Conservation (phyloP, 2,329 filamentous ascomycete genomes). For the Fusarium graminum region DNA sequence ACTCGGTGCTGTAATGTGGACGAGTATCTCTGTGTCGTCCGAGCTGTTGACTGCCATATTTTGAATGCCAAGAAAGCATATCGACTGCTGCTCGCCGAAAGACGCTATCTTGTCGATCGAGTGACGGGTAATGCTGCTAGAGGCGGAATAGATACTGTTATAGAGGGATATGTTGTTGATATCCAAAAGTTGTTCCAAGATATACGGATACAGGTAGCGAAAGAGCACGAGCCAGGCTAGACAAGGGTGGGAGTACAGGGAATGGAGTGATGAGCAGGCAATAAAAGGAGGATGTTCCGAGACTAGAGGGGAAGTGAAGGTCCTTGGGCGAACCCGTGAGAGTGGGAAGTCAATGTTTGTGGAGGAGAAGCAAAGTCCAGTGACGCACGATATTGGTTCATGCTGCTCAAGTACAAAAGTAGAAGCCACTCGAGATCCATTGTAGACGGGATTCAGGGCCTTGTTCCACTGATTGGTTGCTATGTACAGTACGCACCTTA, state of each 20-base stretch:
- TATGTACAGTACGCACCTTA: constrained; percentile 14
- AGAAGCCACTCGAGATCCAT: constrained; percentile 29
- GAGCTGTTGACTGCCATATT: constrained; percentile 47
- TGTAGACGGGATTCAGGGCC: constrained; percentile 1
- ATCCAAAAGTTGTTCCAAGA: constrained; percentile 22
- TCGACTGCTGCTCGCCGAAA: constrained; percentile 24
- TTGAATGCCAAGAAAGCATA: constrained; percentile 43
- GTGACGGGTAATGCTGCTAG: neutral
- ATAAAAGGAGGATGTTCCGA: constrained; percentile 2
- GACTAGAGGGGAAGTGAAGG: neutral
- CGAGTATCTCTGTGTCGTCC: constrained; percentile 64
- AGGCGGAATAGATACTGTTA: neutral
- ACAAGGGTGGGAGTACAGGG: constrained; percentile 14
- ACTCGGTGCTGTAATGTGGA: constrained; percentile 67
- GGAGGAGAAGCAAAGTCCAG: constrained; percentile 18
- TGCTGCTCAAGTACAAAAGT: constrained; percentile 8
- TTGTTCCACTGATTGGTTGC: constrained; percentile 20
- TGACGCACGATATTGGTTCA: constrained; percentile 27
- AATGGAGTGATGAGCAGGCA: constrained; percentile 12
- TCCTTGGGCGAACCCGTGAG: constrained; percentile 4
- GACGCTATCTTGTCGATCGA: constrained; percentile 14
- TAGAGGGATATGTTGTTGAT: constrained; percentile 23
- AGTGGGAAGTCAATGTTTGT: neutral
- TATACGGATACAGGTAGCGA: constrained; percentile 1
- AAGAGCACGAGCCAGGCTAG: constrained; percentile 33